Evolutionary conservation across 768 basidiomycete species (phyloP).

Genomic region (Suillus ampliporus): DNA sequence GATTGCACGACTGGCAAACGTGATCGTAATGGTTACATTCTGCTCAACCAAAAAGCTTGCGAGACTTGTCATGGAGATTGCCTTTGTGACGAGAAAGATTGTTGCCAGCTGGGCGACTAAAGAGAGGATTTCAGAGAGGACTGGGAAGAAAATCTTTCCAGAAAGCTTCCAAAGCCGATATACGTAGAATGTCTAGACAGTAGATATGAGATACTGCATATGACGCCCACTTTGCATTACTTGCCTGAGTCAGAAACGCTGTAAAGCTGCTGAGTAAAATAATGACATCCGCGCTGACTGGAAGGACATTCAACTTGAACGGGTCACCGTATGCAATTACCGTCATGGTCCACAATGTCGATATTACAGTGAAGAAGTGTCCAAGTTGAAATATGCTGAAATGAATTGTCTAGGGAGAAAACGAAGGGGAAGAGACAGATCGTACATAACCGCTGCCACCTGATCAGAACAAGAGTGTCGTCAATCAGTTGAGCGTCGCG

Average conservation of each 20-base stretch:
- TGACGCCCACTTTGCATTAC: neutral
- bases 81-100: neutral
- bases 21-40: neutral
- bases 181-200: slow-evolving; percentile 7
- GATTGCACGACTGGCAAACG: neutral
- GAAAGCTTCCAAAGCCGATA: slow-evolving; percentile 9
- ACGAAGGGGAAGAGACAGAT: neutral
- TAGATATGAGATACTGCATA: neutral
- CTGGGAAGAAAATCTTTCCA: neutral
- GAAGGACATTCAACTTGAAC: neutral
- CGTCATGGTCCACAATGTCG: slow-evolving; percentile 5
- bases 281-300: neutral
- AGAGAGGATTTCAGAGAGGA: neutral
- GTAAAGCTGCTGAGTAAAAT: slow-evolving; percentile 3
- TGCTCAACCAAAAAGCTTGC: neutral
- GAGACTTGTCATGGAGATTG: slow-evolving; percentile 3
- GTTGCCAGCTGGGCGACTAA: neutral
- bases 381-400: slow-evolving; percentile 5
- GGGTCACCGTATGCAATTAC: neutral
- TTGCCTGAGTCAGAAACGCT: neutral
- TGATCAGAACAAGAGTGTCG: neutral
- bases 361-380: neutral
- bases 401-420: neutral
- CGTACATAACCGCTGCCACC: slow-evolving; percentile 10
- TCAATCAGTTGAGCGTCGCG: neutral